phyloP scores from a whole-genome alignment of 192 early-diverging fungal species.

The Coemansia asiatica region DNA sequence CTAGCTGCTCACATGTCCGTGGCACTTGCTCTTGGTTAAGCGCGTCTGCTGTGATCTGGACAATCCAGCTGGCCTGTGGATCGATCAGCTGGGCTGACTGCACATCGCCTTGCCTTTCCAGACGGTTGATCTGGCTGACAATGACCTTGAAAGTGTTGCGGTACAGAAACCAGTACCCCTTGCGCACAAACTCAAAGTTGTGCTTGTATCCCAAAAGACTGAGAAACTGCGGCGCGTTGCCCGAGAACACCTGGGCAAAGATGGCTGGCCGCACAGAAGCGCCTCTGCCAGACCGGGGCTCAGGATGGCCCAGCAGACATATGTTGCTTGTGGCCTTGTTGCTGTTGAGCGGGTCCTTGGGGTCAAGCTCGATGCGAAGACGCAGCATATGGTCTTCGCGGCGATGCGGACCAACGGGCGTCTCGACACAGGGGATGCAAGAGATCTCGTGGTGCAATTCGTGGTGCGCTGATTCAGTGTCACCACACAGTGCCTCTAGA shows the following conservation, averaged over 20 bases:
- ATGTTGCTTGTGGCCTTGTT: constrained; percentile 61
- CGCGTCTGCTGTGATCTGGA: constrained; percentile 60
- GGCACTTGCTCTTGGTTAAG: constrained; percentile 57
- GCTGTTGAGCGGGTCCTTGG: constrained; percentile 36
- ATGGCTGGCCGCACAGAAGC: constrained; percentile 66
- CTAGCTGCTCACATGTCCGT: constrained; percentile 44
- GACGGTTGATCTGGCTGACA: constrained; percentile 61
- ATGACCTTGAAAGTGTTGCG: constrained; percentile 57
- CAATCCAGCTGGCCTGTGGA: constrained; percentile 58
- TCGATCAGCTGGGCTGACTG: constrained; percentile 50
- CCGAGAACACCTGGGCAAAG: constrained; percentile 60
- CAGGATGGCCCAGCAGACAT: constrained; percentile 67
- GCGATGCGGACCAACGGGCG: constrained; percentile 66
- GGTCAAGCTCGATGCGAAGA: constrained; percentile 56
- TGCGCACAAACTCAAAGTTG: constrained; percentile 65
- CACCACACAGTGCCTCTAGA: constrained; percentile 67
- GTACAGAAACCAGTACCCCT: constrained; percentile 65
- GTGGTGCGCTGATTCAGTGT: constrained; percentile 56
- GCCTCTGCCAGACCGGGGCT: constrained; percentile 63
- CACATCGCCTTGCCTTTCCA: constrained; percentile 55
- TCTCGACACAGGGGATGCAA: constrained; percentile 67
- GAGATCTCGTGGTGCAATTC: constrained; percentile 70
- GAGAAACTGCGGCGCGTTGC: constrained; percentile 69
- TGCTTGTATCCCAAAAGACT: constrained; percentile 72
- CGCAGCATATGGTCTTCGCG: constrained; percentile 74